phyloP scores from a whole-genome alignment of 2,329 filamentous ascomycete genomes.

The Fusarium lyarnte region DNA sequence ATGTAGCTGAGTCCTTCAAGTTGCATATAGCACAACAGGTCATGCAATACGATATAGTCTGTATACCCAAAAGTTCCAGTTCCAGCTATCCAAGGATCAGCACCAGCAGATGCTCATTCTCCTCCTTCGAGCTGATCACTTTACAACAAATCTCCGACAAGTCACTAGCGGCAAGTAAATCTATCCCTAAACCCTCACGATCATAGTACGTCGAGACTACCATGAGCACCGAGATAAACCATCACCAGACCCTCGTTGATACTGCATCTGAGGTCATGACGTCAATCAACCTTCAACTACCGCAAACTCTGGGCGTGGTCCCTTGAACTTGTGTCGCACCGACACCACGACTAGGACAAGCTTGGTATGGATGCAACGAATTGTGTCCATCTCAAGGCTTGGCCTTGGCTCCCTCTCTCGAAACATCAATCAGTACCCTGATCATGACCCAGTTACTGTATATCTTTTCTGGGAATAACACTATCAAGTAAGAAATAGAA shows the following conservation, averaged over 20 bases:
- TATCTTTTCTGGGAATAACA: neutral
- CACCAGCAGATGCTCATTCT: neutral
- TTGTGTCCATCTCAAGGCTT: neutral
- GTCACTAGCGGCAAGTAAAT: neutral
- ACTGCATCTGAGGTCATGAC: constrained; percentile 14
- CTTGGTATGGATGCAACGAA: constrained; percentile 7
- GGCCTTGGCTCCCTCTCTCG: neutral
- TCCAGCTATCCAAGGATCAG: constrained; percentile 31
- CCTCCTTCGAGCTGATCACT: neutral
- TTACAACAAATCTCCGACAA: no score
- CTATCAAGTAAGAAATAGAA: neutral
- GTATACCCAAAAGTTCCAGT: neutral
- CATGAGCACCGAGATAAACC: constrained; percentile 18
- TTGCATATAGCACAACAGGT: neutral
- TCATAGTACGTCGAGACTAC: neutral
- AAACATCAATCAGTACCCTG: neutral
- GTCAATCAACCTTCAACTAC: constrained; percentile 20
- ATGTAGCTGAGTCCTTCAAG: neutral
- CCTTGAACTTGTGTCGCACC: constrained; percentile 23
- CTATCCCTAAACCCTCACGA: neutral
- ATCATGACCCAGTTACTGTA: neutral
- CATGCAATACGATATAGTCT: neutral
- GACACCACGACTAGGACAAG: constrained; percentile 14
- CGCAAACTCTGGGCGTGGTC: constrained; percentile 13
- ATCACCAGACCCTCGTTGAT: constrained; percentile 25